Percentiles rank a stretch among this genome's conserved stretches.
Conservation (phyloP, 768 basidiomycete species). For the Termitomyces sp. region DNA sequence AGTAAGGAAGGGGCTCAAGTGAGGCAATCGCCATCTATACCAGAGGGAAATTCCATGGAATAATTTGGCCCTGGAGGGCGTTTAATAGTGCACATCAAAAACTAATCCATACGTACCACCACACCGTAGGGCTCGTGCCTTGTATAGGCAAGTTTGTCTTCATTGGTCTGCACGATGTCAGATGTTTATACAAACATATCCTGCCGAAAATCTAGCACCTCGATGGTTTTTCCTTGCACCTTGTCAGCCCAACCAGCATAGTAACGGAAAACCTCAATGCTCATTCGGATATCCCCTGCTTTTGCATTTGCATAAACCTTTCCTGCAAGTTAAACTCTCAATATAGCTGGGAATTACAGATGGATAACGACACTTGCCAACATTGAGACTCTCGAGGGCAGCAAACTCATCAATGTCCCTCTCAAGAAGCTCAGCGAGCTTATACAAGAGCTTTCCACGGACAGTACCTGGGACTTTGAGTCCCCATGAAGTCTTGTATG, state of each 20-base stretch:
- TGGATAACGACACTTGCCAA: slow-evolving; percentile 13
- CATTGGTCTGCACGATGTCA: slow-evolving; percentile 17
- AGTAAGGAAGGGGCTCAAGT: background rate
- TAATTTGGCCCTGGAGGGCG: slow-evolving; percentile 35
- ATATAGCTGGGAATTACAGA: background rate
- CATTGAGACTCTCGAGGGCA: slow-evolving; percentile 22
- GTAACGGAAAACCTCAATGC: slow-evolving; percentile 55
- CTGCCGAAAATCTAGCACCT: slow-evolving; percentile 21
- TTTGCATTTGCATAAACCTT: slow-evolving; percentile 51
- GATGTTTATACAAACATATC: background rate
- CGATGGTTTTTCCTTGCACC: slow-evolving; percentile 63
- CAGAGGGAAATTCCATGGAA: slow-evolving; percentile 52
- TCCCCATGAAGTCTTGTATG: slow-evolving; percentile 61
- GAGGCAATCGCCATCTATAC: slow-evolving; percentile 4
- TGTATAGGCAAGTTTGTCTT: slow-evolving; percentile 24
- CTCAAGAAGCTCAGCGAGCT: slow-evolving; percentile 27
- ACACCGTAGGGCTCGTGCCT: slow-evolving; percentile 56
- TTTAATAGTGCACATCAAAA: background rate
- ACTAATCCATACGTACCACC: slow-evolving; percentile 20
- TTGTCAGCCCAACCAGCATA: slow-evolving; percentile 90
- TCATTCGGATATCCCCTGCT: slow-evolving; percentile 39
- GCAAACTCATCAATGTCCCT: slow-evolving; percentile 23
- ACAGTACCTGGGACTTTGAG: slow-evolving; percentile 42
- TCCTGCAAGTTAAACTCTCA: slow-evolving; percentile 24
- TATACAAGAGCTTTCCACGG: slow-evolving; percentile 25